Conservation (phyloP, 768 basidiomycete genomes). For the Kwoniella pini region DNA sequence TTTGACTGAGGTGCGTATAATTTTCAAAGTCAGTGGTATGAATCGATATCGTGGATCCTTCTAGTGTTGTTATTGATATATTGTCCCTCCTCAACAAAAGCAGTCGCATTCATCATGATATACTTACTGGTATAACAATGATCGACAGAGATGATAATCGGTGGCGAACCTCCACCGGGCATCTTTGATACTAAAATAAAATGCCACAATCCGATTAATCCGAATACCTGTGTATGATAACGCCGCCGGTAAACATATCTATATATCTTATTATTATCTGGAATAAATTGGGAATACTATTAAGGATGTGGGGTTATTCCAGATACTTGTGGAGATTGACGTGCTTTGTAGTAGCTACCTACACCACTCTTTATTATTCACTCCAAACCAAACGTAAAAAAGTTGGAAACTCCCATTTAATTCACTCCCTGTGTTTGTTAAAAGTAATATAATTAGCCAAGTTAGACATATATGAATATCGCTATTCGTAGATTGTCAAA, state of each 20-base stretch:
- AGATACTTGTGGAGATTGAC: conserved; percentile 20
- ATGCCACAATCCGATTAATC: conserved; percentile 13
- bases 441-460: too few species aligned
- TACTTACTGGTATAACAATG: too few species aligned
- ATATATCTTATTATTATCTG: neutral
- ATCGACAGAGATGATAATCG: conserved; percentile 1
- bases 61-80: conserved; percentile 3
- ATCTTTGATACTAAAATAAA: neutral
- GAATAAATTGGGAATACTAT: neutral
- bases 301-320: conserved; percentile 4
- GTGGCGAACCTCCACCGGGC: conserved; percentile 24
- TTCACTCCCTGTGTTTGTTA: too few species aligned
- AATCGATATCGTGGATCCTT: too few species aligned
- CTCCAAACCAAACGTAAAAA: too few species aligned
- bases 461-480: conserved; percentile 32
- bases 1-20: too few species aligned
- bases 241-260: conserved; percentile 3
- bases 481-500: conserved; percentile 29
- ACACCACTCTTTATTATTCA: neutral
- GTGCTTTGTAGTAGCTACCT: neutral
- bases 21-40: too few species aligned
- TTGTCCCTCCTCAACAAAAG: neutral
- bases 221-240: neutral
- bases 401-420: too few species aligned
- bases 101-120: conserved; percentile 4